A percentile compares a stretch with the other conserved stretches of the same genome.
Conservation (phyloP, 129 eudicot genomes). For the Flaveria bidentis region DNA sequence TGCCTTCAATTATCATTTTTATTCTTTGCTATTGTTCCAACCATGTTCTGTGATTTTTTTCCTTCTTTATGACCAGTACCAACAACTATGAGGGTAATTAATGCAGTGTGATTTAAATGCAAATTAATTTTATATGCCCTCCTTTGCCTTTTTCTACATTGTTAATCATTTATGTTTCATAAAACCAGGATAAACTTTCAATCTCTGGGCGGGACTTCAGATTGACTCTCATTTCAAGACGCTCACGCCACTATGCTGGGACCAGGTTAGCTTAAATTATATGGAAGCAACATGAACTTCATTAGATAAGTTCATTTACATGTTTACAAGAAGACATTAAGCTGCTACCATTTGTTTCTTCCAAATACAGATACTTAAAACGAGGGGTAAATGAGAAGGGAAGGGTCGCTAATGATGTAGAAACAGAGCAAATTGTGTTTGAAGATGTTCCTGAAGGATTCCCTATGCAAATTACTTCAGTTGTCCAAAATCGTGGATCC, state of each 20-base stretch:
- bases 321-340: neutral
- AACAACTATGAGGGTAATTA: neutral
- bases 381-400: constrained; percentile 96
- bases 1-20: neutral
- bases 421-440: constrained; percentile 90
- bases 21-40: neutral
- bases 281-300: neutral
- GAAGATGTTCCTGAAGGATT: constrained; percentile 75
- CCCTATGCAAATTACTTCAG: constrained; percentile 66
- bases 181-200: constrained; percentile 61
- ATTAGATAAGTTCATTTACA: neutral
- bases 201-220: constrained; percentile 53
- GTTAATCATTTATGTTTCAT: constrained; percentile 35
- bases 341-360: constrained; percentile 7
- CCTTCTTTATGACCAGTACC: neutral
- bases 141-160: neutral
- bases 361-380: constrained; percentile 64
- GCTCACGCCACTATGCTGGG: constrained; percentile 98
- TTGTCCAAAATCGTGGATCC: constrained; percentile 96
- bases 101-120: constrained; percentile 4
- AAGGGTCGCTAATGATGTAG: constrained; percentile 98
- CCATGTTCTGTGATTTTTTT: neutral
- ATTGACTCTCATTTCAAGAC: constrained; percentile 87
- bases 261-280: constrained; percentile 63
- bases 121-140: neutral